phyloP scores from a whole-genome alignment of 1,139 yeast species.

The Pneumocystis jirovecii region DNA sequence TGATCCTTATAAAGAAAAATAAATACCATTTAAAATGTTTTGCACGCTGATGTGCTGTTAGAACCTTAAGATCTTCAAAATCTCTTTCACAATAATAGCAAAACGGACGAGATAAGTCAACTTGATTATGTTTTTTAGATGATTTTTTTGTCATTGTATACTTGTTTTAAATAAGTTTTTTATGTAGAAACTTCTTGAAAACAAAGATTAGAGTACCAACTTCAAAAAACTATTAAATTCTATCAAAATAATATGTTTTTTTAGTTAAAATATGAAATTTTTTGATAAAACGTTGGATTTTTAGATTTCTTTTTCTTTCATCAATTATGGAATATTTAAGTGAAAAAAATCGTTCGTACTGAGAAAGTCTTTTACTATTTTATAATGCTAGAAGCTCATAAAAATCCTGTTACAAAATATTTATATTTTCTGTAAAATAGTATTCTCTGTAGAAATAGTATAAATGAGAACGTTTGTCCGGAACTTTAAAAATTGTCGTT shows the following conservation, averaged over 20 bases:
- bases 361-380: too few relatives aligned
- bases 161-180: not conserved
- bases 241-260: too few relatives aligned
- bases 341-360: too few relatives aligned
- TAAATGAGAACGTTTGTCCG: slow-evolving; percentile 4
- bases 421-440: too few relatives aligned
- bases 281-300: too few relatives aligned
- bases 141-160: not conserved
- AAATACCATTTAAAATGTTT: slow-evolving; percentile 16
- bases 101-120: slow-evolving; percentile 16
- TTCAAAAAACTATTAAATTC: not conserved
- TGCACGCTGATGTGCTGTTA: slow-evolving; percentile 17
- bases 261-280: not conserved
- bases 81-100: slow-evolving; percentile 17
- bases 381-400: too few relatives aligned
- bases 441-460: too few relatives aligned
- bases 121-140: not conserved
- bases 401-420: too few relatives aligned
- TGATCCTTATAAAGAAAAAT: not conserved
- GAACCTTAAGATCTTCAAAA: slow-evolving; percentile 16
- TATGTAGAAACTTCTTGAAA: not conserved
- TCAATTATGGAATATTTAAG: too few relatives aligned
- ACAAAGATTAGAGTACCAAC: not conserved
- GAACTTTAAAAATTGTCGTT: too few relatives aligned
- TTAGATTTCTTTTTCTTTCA: too few relatives aligned